Percentiles rank a stretch among this genome's conserved stretches.
phyloP scores from a whole-genome alignment of 2,329 filamentous ascomycete genomes.

The Chlorencoelia australis region DNA sequence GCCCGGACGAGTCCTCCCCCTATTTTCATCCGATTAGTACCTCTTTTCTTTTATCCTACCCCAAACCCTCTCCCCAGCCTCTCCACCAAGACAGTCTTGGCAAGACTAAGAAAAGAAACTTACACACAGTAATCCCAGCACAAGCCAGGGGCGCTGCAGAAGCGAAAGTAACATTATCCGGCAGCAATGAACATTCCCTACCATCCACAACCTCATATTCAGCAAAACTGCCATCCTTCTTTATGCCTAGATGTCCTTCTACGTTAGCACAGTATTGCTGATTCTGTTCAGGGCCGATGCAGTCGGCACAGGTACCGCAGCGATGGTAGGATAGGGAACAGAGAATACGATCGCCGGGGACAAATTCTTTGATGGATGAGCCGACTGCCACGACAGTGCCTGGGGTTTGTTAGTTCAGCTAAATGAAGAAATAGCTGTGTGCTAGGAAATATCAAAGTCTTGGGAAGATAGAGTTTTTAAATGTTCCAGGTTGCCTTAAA shows the following conservation, averaged over 20 bases:
- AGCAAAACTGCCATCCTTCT: slow-evolving; percentile 43
- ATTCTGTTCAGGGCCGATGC: slow-evolving; percentile 37
- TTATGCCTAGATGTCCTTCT: slow-evolving; percentile 39
- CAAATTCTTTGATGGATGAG: slow-evolving; percentile 21
- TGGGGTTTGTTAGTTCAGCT: too few species aligned
- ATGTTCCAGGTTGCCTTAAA: too few species aligned
- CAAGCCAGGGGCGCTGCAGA: slow-evolving; percentile 47
- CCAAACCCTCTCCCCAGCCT: too few species aligned
- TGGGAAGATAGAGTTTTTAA: too few species aligned
- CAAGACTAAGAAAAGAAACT: background rate
- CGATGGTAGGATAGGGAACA: slow-evolving; percentile 41
- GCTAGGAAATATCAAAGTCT: too few species aligned
- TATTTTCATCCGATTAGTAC: background rate
- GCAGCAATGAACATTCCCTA: slow-evolving; percentile 35
- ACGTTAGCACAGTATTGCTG: slow-evolving; percentile 41
- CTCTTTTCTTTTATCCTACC: background rate
- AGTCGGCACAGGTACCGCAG: slow-evolving; percentile 44
- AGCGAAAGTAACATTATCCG: slow-evolving; percentile 37
- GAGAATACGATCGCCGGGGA: slow-evolving; percentile 37
- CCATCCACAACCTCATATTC: slow-evolving; percentile 44
- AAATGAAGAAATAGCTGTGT: too few species aligned
- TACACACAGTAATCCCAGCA: slow-evolving; percentile 34
- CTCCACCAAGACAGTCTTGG: background rate
- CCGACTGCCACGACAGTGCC: slow-evolving; percentile 27
- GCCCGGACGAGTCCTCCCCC: slow-evolving; percentile 29